A percentile compares a stretch with the other conserved stretches of the same genome.
Evolutionary conservation across 768 basidiomycete genomes (phyloP).

Genomic region (Cantharellus cinnabarinus): DNA sequence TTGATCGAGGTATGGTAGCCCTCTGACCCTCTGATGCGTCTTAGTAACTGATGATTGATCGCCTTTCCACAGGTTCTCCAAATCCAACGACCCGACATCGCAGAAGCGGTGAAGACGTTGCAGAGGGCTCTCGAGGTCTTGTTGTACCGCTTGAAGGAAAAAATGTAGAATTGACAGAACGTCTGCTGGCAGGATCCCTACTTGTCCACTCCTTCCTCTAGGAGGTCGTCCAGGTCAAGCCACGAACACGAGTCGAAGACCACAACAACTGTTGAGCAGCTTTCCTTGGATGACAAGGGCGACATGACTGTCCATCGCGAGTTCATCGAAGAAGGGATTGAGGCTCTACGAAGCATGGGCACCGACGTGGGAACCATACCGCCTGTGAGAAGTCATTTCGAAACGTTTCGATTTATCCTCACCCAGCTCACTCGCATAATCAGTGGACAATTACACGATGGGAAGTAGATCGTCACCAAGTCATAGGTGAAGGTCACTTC

Average conservation of each 20-base stretch:
- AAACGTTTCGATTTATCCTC: too few species aligned
- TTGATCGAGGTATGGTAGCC: conserved; percentile 33
- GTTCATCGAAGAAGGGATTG: conserved; percentile 54
- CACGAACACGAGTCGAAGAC: neutral
- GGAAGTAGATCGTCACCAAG: conserved; percentile 50
- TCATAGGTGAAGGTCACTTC: conserved; percentile 56
- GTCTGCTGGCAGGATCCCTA: neutral
- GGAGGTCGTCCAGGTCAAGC: neutral
- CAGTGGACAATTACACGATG: conserved; percentile 26
- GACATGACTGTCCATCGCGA: conserved; percentile 39
- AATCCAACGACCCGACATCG: conserved; percentile 40
- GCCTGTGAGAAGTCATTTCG: neutral
- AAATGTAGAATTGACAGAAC: neutral
- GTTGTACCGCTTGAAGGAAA: conserved; percentile 12
- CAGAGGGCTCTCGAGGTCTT: conserved; percentile 34
- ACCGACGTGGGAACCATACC: conserved; percentile 12
- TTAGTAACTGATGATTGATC: neutral
- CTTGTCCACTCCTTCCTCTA: neutral
- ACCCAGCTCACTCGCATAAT: neutral
- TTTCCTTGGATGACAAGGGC: conserved; percentile 3
- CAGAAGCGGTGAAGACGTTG: conserved; percentile 62
- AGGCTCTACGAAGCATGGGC: conserved; percentile 46
- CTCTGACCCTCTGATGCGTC: neutral
- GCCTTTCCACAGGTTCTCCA: conserved; percentile 14
- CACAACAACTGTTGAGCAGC: neutral